Evolutionary conservation across 768 basidiomycete genomes (phyloP).

Genomic region (Lentinula sp.): DNA sequence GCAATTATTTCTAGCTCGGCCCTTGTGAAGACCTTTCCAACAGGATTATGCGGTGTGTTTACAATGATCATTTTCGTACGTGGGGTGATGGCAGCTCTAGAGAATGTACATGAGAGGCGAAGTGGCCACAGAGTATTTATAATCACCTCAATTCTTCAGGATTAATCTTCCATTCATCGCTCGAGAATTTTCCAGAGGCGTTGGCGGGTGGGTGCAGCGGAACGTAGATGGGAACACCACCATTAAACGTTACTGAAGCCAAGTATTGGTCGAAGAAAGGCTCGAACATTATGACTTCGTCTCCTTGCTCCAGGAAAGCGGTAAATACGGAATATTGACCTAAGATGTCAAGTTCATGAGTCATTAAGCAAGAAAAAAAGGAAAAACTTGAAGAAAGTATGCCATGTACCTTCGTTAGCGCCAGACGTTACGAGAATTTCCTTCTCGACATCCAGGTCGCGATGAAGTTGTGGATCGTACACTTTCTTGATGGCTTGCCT

Average conservation of each 20-base stretch:
- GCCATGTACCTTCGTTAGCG: slow-evolving; percentile 80
- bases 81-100: slow-evolving; percentile 70
- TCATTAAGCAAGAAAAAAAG: not conserved
- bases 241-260: slow-evolving; percentile 90
- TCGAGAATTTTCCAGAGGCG: slow-evolving; percentile 37
- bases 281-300: slow-evolving; percentile 98
- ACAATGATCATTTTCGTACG: slow-evolving; percentile 92
- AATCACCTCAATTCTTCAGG: slow-evolving; percentile 76
- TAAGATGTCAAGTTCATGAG: slow-evolving; percentile 20
- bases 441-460: slow-evolving; percentile 75
- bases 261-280: slow-evolving; percentile 97
- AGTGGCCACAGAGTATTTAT: slow-evolving; percentile 4
- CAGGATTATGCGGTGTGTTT: slow-evolving; percentile 96
- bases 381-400: not conserved
- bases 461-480: slow-evolving; percentile 64
- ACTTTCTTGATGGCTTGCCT: slow-evolving; percentile 81
- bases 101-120: not conserved
- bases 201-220: slow-evolving; percentile 86
- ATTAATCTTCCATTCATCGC: slow-evolving; percentile 87
- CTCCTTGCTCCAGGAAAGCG: slow-evolving; percentile 86
- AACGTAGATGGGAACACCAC: slow-evolving; percentile 89
- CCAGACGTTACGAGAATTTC: slow-evolving; percentile 97
- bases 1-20: slow-evolving; percentile 84
- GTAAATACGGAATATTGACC: slow-evolving; percentile 92
- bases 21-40: slow-evolving; percentile 91